phyloP scores from a whole-genome alignment of 139 green algal genomes.

The Coelastrella sp. region DNA sequence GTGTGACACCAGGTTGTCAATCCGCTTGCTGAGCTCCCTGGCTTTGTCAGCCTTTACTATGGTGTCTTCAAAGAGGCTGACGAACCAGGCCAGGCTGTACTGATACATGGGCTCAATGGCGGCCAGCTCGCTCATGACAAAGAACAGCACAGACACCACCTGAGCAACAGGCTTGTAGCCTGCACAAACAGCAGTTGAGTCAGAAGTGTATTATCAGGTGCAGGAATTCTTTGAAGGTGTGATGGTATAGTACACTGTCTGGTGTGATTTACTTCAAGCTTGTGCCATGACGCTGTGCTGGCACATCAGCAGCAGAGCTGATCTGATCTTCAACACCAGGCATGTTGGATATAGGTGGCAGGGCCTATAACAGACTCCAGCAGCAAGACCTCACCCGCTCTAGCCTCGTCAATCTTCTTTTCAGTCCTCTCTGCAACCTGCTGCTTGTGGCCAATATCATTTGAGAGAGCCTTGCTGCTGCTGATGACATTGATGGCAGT shows the following conservation, averaged over 20 bases:
- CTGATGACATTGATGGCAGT: conserved; percentile 79
- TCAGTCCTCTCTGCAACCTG: conserved; percentile 83
- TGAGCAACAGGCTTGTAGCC: conserved; percentile 80
- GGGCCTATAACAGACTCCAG: not conserved
- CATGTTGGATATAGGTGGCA: too few relatives aligned
- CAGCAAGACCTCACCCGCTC: conserved; percentile 1
- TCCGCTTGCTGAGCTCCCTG: conserved; percentile 52
- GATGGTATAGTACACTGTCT: too few relatives aligned
- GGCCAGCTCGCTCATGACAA: conserved; percentile 87
- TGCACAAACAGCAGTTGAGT: not conserved
- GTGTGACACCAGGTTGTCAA: conserved; percentile 67
- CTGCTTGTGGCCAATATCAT: conserved; percentile 86
- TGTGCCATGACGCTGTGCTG: too few relatives aligned
- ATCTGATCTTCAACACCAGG: too few relatives aligned
- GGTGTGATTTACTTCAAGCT: too few relatives aligned
- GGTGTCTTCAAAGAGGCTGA: conserved; percentile 72
- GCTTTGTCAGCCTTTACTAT: conserved; percentile 63
- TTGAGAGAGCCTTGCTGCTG: conserved; percentile 74
- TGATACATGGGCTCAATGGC: conserved; percentile 89
- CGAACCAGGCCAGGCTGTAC: conserved; percentile 77
- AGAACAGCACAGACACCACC: conserved; percentile 82
- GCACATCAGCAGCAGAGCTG: too few relatives aligned
- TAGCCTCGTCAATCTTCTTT: conserved; percentile 80
- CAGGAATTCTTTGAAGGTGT: not conserved
- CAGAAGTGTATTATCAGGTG: not conserved